A percentile compares a stretch with the other conserved stretches of the same genome.
These are phyloP conservation scores for Solanum pimpinellifolium DNA, from an alignment of 257 asterid species.

Conservation along the genomic window DNA sequence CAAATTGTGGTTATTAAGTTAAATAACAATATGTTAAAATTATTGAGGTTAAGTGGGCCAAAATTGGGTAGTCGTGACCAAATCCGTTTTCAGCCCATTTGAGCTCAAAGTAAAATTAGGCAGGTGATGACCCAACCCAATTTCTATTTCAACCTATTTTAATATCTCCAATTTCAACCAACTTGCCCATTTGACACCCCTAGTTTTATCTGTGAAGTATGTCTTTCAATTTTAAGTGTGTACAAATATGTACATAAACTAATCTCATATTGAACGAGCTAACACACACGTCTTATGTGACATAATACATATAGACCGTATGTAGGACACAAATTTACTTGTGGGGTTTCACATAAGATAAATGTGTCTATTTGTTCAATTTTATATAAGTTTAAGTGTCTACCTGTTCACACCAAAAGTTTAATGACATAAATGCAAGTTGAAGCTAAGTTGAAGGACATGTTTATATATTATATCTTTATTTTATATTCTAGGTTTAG, in stretches of 20 bases:
- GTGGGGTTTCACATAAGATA: neutral
- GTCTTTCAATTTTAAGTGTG: neutral
- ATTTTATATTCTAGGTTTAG: neutral
- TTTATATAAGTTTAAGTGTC: too few relatives aligned
- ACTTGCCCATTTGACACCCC: neutral
- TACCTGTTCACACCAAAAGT: too few relatives aligned
- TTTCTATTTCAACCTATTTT: too few relatives aligned
- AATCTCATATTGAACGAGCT: neutral
- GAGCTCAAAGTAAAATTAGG: neutral
- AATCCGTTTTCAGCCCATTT: neutral
- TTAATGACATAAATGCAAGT: too few relatives aligned
- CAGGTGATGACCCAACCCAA: neutral
- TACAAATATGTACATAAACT: neutral
- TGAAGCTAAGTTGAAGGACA: too few relatives aligned
- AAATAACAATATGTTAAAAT: neutral
- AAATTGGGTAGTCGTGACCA: neutral
- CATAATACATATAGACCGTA: neutral
- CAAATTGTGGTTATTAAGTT: neutral
- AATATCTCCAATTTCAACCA: neutral
- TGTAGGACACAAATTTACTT: neutral
- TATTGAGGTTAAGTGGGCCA: neutral
- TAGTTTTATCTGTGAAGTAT: too few relatives aligned
- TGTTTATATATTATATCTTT: neutral
- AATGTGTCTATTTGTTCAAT: too few relatives aligned
- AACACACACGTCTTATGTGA: neutral